phyloP scores from a whole-genome alignment of 2,329 filamentous ascomycete genomes.

The Xylariaceae sp. region DNA sequence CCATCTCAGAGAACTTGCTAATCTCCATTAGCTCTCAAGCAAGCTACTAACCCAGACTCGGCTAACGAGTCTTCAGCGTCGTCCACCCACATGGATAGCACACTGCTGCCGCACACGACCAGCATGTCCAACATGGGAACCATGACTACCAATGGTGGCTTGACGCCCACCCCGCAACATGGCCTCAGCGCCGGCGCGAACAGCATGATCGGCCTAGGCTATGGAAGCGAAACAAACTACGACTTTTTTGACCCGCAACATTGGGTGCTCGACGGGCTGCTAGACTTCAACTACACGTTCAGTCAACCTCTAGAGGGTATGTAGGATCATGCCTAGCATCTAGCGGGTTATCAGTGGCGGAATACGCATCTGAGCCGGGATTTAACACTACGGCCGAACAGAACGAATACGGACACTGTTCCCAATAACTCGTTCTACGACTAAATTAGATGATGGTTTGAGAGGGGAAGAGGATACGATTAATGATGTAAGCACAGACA shows the following conservation, averaged over 20 bases:
- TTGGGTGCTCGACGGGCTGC: constrained; percentile 88
- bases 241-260: constrained; percentile 92
- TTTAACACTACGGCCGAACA: not conserved
- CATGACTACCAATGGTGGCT: constrained; percentile 55
- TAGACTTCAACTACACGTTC: constrained; percentile 78
- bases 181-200: constrained; percentile 51
- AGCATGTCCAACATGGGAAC: constrained; percentile 55
- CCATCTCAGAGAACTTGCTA: constrained; percentile 41
- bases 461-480: constrained; percentile 23
- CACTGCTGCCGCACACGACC: constrained; percentile 59
- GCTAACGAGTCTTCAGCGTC: constrained; percentile 74
- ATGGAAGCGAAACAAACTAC: constrained; percentile 70
- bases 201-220: constrained; percentile 60
- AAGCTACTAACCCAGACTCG: constrained; percentile 85
- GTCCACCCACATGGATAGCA: constrained; percentile 68
- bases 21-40: constrained; percentile 70
- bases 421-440: constrained; percentile 20
- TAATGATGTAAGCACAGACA: constrained; percentile 27
- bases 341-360: not conserved
- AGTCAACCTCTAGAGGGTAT: constrained; percentile 58
- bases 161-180: constrained; percentile 58
- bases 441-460: constrained; percentile 25
- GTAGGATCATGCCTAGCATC: constrained; percentile 36
- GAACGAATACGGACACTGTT: constrained; percentile 1
- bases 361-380: not conserved